These are phyloP conservation scores for Protomyces gravidus DNA, from an alignment of 1,139 yeast species.

Conservation along the genomic window DNA sequence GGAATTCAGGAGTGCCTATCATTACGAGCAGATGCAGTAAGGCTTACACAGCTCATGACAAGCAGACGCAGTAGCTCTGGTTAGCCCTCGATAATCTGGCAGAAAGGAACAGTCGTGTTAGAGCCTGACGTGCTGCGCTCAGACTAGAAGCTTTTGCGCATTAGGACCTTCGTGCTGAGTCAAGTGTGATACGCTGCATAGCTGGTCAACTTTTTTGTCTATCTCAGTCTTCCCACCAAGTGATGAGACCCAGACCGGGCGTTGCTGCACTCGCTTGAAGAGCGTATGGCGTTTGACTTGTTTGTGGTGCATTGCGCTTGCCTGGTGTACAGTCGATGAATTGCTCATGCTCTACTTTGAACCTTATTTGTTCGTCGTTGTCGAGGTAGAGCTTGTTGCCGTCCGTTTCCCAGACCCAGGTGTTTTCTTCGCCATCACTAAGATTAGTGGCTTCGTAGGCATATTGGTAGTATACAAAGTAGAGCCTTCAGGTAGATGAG, in stretches of 20 bases:
- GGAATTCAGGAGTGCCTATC: no score
- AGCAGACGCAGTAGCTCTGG: no score
- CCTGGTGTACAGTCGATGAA: conserved; percentile 68
- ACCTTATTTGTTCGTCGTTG: conserved; percentile 82
- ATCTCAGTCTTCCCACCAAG: conserved; percentile 32
- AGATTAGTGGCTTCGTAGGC: neutral
- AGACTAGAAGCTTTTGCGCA: no score
- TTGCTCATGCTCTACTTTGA: conserved; percentile 82
- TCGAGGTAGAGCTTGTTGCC: conserved; percentile 78
- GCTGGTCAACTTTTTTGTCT: no score
- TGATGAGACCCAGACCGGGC: conserved; percentile 30
- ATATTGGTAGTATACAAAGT: conserved; percentile 42
- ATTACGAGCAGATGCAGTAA: no score
- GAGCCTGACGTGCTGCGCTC: no score
- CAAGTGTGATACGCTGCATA: no score
- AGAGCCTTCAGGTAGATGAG: conserved; percentile 74
- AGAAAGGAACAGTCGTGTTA: no score
- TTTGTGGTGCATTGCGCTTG: conserved; percentile 4
- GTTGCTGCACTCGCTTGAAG: conserved; percentile 26
- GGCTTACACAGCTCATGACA: no score
- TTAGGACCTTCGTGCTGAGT: no score
- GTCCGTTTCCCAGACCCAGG: conserved; percentile 81
- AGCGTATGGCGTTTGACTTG: conserved; percentile 19
- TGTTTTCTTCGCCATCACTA: conserved; percentile 56
- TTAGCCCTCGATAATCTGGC: no score